phyloP scores from a whole-genome alignment of 164 flowering plant genomes.

The Annona cherimola region DNA sequence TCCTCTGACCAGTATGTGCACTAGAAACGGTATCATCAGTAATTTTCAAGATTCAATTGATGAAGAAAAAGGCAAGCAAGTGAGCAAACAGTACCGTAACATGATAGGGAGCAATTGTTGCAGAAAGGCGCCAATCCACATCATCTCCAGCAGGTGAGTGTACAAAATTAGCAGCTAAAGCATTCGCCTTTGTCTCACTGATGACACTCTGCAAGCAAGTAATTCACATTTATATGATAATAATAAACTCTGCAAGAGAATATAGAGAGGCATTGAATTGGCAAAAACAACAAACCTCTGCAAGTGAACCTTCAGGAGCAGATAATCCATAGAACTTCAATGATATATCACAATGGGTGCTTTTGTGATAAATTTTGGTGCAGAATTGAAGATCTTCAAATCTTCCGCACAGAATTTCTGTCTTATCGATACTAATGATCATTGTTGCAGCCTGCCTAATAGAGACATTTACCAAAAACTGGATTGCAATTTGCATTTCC shows the following conservation, averaged over 20 bases:
- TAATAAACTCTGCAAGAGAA: background rate
- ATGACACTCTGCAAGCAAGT: slow-evolving; percentile 68
- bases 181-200: slow-evolving; percentile 83
- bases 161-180: slow-evolving; percentile 81
- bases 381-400: slow-evolving; percentile 81
- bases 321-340: slow-evolving; percentile 85
- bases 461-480: slow-evolving; percentile 58
- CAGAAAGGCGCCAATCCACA: slow-evolving; percentile 95
- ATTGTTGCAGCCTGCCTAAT: slow-evolving; percentile 81
- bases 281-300: slow-evolving; percentile 56
- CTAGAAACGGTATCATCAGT: background rate
- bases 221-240: background rate
- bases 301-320: slow-evolving; percentile 95
- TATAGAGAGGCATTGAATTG: background rate
- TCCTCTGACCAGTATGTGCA: too few relatives aligned
- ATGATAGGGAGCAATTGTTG: slow-evolving; percentile 95
- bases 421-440: slow-evolving; percentile 52
- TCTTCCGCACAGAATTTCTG: slow-evolving; percentile 87
- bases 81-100: slow-evolving; percentile 54
- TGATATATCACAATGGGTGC: slow-evolving; percentile 70
- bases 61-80: background rate
- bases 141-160: slow-evolving; percentile 75
- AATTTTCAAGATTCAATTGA: background rate
- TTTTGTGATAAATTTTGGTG: slow-evolving; percentile 67
- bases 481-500: slow-evolving; percentile 68